Percentiles rank a stretch among this genome's conserved stretches.
phyloP scores from a whole-genome alignment of 2,329 filamentous ascomycete species.

The Colletotrichum kahawae region DNA sequence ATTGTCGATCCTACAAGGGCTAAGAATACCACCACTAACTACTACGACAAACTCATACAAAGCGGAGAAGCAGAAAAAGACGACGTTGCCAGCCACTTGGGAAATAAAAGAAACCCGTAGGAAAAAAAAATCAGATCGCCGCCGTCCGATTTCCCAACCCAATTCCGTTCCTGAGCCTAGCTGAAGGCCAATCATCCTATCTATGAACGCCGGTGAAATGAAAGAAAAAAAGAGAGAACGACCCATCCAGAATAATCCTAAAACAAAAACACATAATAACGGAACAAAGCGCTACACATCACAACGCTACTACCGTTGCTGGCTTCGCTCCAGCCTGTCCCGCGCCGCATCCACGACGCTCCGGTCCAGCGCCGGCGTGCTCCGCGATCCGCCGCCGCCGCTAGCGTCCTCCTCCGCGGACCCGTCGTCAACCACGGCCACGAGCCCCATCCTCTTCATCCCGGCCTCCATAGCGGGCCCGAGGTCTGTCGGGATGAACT shows the following conservation, averaged over 20 bases:
- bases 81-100: neutral
- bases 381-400: slow-evolving; percentile 4
- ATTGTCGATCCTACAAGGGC: neutral
- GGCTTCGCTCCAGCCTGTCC: slow-evolving; percentile 24
- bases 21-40: neutral
- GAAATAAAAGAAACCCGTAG: neutral
- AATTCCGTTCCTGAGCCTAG: neutral
- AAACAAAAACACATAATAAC: neutral
- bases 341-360: slow-evolving; percentile 32
- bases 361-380: slow-evolving; percentile 32
- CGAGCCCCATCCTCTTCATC: slow-evolving; percentile 57
- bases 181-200: neutral
- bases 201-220: neutral
- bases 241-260: neutral
- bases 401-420: slow-evolving; percentile 19
- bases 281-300: neutral
- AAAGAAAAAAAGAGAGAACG: neutral
- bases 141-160: neutral
- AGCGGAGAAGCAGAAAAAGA: neutral
- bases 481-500: slow-evolving; percentile 85
- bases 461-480: slow-evolving; percentile 78
- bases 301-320: slow-evolving; percentile 1
- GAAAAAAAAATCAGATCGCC: neutral
- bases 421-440: slow-evolving; percentile 38
- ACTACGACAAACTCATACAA: neutral